A percentile compares a stretch with the other conserved stretches of the same genome.
phyloP scores from a whole-genome alignment of 768 basidiomycete species.

The Termitomyces sp. region DNA sequence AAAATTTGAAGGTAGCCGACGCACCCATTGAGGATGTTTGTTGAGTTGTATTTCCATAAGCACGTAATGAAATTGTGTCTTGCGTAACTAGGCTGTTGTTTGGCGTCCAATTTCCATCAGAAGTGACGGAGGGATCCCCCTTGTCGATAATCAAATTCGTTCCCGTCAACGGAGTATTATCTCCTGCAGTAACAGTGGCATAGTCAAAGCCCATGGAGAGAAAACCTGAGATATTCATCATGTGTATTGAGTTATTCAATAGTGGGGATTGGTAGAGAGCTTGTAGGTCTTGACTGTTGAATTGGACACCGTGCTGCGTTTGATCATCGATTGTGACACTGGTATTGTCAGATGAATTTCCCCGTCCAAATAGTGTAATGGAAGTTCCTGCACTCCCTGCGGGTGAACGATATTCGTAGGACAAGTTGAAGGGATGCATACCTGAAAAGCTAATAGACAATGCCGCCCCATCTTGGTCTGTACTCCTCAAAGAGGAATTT shows the following conservation, averaged over 20 bases:
- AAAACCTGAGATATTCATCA: constrained; percentile 1
- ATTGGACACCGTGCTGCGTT: background rate
- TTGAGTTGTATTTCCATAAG: background rate
- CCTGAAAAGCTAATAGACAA: background rate
- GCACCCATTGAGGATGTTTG: background rate
- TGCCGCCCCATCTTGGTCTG: background rate
- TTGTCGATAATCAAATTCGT: constrained; percentile 3
- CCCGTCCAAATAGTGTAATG: background rate
- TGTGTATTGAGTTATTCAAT: background rate
- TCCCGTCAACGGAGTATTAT: background rate
- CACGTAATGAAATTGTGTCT: background rate
- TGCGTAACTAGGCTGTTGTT: background rate
- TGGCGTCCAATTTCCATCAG: background rate
- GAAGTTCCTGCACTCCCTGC: background rate
- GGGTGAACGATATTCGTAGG: background rate
- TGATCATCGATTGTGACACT: background rate
- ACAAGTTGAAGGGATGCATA: background rate
- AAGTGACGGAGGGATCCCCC: background rate
- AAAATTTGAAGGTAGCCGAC: constrained; percentile 1
- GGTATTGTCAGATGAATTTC: background rate
- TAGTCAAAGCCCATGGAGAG: background rate
- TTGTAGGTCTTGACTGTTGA: background rate
- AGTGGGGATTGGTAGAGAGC: background rate
- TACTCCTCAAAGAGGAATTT: background rate
- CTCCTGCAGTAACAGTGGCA: constrained; percentile 2